These are phyloP conservation scores for Brassica napus DNA, from an alignment of 345 rosid species.

Conservation along the genomic window DNA sequence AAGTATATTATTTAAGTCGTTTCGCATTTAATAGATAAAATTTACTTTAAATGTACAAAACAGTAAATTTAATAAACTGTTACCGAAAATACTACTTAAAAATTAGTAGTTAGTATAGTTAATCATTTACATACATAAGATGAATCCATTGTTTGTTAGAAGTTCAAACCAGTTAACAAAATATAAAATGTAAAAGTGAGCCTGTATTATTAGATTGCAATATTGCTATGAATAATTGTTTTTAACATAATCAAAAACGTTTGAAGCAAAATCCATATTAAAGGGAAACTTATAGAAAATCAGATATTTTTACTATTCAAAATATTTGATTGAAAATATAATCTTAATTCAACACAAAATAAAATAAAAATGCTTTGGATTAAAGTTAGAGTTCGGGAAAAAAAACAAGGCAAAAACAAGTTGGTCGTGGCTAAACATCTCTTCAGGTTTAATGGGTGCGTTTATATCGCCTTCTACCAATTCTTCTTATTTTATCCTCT, in stretches of 20 bases:
- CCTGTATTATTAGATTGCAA: neutral
- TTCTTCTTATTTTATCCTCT: too few relatives aligned
- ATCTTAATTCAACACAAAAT: too few relatives aligned
- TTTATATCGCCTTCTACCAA: too few relatives aligned
- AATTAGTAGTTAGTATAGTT: neutral
- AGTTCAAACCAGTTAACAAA: neutral
- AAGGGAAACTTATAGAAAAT: too few relatives aligned
- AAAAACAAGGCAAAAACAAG: neutral
- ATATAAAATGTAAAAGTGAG: neutral
- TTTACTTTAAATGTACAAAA: neutral
- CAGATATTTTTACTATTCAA: too few relatives aligned
- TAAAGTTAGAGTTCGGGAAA: neutral
- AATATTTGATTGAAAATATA: too few relatives aligned
- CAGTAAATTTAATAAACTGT: neutral
- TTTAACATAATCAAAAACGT: neutral
- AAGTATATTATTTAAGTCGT: neutral
- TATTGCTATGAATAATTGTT: neutral
- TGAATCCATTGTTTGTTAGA: neutral
- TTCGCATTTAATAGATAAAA: neutral
- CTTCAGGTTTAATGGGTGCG: neutral
- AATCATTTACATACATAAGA: neutral
- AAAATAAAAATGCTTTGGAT: neutral
- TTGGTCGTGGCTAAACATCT: neutral
- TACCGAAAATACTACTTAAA: neutral
- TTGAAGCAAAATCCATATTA: too few relatives aligned